Evolutionary conservation across 2,329 filamentous ascomycete species (phyloP).

Genomic region (Aspergillus pseudoterreus): DNA sequence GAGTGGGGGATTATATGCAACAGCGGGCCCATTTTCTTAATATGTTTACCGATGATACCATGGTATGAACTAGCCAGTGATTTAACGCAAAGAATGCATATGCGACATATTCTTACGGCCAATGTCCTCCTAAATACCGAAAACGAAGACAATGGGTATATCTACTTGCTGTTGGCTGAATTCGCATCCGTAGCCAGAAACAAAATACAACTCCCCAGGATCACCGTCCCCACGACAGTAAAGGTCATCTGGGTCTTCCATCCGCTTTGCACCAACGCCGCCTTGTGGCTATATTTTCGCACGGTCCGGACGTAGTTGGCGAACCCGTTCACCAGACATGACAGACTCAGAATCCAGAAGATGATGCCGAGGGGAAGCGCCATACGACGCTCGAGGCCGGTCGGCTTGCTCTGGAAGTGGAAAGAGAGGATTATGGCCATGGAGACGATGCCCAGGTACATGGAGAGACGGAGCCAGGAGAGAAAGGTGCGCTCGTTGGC

Average conservation of each 20-base stretch:
- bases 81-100: conserved; percentile 1
- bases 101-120: not conserved
- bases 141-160: not conserved
- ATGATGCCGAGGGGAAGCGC: conserved; percentile 79
- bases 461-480: conserved; percentile 81
- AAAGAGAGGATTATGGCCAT: conserved; percentile 92
- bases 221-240: conserved; percentile 40
- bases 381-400: conserved; percentile 67
- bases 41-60: conserved; percentile 9
- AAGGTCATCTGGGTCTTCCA: conserved; percentile 86
- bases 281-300: conserved; percentile 72
- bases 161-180: not conserved
- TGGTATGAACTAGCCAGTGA: conserved; percentile 4
- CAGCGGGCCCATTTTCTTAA: not conserved
- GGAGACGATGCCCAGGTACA: conserved; percentile 87
- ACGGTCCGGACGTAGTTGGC: conserved; percentile 84
- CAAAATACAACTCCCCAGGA: conserved; percentile 43
- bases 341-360: conserved; percentile 79
- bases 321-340: conserved; percentile 73
- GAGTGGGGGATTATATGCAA: not conserved
- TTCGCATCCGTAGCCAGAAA: conserved; percentile 39
- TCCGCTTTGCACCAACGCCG: conserved; percentile 85
- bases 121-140: not conserved
- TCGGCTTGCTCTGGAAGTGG: conserved; percentile 74
- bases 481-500: conserved; percentile 73